Evolutionary conservation across 2,329 filamentous ascomycete genomes (phyloP).

Genomic region (Capronia americana): DNA sequence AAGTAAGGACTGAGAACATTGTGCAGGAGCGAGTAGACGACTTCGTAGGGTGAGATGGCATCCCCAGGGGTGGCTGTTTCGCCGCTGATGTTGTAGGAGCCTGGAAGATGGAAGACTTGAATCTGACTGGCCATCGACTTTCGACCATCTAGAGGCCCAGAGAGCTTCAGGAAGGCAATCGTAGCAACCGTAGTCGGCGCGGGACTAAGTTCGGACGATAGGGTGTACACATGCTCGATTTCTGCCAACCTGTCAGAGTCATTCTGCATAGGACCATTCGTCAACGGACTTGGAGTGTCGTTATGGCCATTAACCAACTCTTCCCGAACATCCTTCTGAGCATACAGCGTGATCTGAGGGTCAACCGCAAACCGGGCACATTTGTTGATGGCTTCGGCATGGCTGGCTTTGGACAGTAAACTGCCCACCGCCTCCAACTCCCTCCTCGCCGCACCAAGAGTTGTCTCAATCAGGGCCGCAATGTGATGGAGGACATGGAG

Average conservation of each 20-base stretch:
- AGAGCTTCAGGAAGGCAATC: constrained; percentile 87
- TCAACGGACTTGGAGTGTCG: constrained; percentile 43
- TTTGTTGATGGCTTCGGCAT: constrained; percentile 81
- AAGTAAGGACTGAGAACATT: constrained; percentile 94
- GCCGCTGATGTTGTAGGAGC: constrained; percentile 59
- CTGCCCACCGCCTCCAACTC: constrained; percentile 84
- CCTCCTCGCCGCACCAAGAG: constrained; percentile 74
- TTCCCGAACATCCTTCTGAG: constrained; percentile 73
- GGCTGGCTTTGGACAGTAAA: constrained; percentile 74
- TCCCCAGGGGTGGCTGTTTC: constrained; percentile 66
- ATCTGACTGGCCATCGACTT: constrained; percentile 86
- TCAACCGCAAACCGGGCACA: constrained; percentile 91
- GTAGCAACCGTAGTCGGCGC: constrained; percentile 81
- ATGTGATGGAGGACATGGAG: constrained; percentile 74
- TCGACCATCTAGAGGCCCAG: constrained; percentile 82
- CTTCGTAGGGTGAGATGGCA: constrained; percentile 83
- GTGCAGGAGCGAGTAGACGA: constrained; percentile 89
- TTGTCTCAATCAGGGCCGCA: constrained; percentile 71
- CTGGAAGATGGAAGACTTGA: constrained; percentile 89
- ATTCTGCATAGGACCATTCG: constrained; percentile 38
- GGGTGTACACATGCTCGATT: constrained; percentile 71
- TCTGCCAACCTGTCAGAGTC: constrained; percentile 26
- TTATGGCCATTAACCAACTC: constrained; percentile 38
- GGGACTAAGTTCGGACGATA: constrained; percentile 81
- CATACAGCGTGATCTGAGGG: constrained; percentile 81